These are phyloP conservation scores for Scheffersomyces stipitis DNA, from an alignment of 805 yeast genomes.

Conservation along the genomic window DNA sequence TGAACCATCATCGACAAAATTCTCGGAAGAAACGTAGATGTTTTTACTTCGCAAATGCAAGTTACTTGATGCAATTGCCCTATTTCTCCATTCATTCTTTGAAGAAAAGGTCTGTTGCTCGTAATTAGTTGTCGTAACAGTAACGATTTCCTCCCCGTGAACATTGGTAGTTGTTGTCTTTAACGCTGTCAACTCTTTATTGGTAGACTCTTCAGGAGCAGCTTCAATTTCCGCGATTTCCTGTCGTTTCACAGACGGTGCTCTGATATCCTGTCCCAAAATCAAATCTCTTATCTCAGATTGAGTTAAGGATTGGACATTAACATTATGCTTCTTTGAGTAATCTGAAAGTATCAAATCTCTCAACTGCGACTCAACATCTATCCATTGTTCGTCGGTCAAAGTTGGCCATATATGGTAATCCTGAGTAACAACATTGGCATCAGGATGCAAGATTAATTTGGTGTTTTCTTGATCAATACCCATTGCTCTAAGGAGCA, in stretches of 20 bases:
- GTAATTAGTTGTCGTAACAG: constrained; percentile 86
- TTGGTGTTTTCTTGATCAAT: constrained; percentile 77
- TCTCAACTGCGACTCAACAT: constrained; percentile 81
- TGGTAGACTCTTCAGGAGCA: constrained; percentile 42
- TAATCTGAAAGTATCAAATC: constrained; percentile 86
- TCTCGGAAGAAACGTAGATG: constrained; percentile 70
- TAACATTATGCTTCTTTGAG: constrained; percentile 80
- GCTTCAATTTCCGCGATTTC: constrained; percentile 72
- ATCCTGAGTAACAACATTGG: constrained; percentile 62
- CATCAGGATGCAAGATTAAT: constrained; percentile 72
- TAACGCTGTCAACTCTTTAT: constrained; percentile 64
- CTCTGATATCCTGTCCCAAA: constrained; percentile 88
- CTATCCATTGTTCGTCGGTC: constrained; percentile 86
- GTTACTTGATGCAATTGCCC: constrained; percentile 77
- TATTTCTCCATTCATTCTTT: constrained; percentile 84
- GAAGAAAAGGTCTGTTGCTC: constrained; percentile 84
- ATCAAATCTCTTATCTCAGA: constrained; percentile 92
- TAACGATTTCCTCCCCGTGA: constrained; percentile 94
- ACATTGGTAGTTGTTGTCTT: constrained; percentile 84
- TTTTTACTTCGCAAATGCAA: constrained; percentile 70
- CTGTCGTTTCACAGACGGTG: constrained; percentile 86
- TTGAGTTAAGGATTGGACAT: constrained; percentile 84
- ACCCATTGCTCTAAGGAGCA: constrained; percentile 79
- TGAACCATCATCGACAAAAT: constrained; percentile 44
- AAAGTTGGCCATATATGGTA: constrained; percentile 95